Evolutionary conservation across 2,329 filamentous ascomycete species (phyloP).

Genomic region (Kalmusia sp.): DNA sequence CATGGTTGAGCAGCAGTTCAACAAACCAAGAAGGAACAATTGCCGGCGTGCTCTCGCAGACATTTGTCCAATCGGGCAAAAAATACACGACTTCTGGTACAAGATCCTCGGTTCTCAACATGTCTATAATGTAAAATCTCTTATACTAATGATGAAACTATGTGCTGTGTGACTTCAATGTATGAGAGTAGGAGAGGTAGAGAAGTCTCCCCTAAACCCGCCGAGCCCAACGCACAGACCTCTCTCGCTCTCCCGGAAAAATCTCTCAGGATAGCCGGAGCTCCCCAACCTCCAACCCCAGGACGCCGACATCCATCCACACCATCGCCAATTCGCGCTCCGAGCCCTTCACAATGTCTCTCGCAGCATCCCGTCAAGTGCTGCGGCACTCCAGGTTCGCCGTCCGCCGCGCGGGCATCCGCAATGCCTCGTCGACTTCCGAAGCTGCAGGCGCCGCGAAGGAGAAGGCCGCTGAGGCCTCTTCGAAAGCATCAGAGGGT

Average conservation of each 20-base stretch:
- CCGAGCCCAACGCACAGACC: neutral
- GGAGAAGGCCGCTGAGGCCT: constrained; percentile 67
- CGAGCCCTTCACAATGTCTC: constrained; percentile 52
- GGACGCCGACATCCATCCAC: constrained; percentile 5
- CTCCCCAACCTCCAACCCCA: constrained; percentile 19
- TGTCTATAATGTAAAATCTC: no score
- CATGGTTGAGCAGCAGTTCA: no score
- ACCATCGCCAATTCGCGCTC: constrained; percentile 17
- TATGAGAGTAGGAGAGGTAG: no score
- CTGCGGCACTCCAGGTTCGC: constrained; percentile 53
- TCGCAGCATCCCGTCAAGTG: constrained; percentile 54
- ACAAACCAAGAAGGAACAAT: no score
- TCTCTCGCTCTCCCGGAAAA: constrained; percentile 8
- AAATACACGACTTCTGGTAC: no score
- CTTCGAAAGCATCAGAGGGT: constrained; percentile 78
- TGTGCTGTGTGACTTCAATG: no score
- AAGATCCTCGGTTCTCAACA: no score
- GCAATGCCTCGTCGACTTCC: constrained; percentile 58
- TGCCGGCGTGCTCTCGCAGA: no score
- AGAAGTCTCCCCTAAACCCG: neutral
- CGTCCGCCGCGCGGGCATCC: constrained; percentile 51
- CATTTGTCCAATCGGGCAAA: no score
- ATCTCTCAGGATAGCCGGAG: constrained; percentile 11
- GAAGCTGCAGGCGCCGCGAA: constrained; percentile 56
- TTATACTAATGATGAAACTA: no score